Percentiles rank a stretch among this genome's conserved stretches.
phyloP scores from a whole-genome alignment of 1,284 basidiomycete genomes.

The Ustilago curta region DNA sequence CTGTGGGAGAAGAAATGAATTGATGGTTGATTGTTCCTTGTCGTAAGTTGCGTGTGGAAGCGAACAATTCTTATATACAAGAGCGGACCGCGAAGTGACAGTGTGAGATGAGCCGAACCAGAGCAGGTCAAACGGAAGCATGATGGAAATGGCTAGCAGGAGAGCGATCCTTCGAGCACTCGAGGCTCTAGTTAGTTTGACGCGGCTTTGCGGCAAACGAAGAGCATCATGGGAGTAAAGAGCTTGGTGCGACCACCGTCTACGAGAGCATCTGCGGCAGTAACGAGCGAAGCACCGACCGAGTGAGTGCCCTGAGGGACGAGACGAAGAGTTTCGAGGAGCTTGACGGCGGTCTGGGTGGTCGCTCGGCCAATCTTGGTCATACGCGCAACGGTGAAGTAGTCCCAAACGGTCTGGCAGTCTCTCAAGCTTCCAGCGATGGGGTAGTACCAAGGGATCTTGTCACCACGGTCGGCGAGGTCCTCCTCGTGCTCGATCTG shows the following conservation, averaged over 20 bases:
- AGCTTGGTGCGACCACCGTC: constrained; percentile 88
- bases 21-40: background rate
- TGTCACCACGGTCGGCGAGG: constrained; percentile 84
- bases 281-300: constrained; percentile 88
- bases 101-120: constrained; percentile 7
- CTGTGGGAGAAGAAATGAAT: constrained; percentile 36
- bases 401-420: constrained; percentile 93
- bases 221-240: constrained; percentile 68
- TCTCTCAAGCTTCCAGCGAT: constrained; percentile 91
- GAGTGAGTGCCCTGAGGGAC: constrained; percentile 93
- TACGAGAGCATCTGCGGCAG: constrained; percentile 83
- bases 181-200: constrained; percentile 20
- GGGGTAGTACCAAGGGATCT: constrained; percentile 94
- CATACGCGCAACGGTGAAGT: constrained; percentile 73
- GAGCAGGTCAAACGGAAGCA: background rate
- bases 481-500: constrained; percentile 92
- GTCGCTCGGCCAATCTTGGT: constrained; percentile 87
- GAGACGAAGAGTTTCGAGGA: constrained; percentile 82
- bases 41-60: background rate
- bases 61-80: constrained; percentile 6
- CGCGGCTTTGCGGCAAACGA: constrained; percentile 42
- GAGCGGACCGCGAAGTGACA: constrained; percentile 25
- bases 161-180: no score
- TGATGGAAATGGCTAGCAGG: background rate
- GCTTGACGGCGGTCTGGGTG: constrained; percentile 83